Evolutionary conservation across 768 basidiomycete species (phyloP).

Genomic region (Phanerochaete sordida): DNA sequence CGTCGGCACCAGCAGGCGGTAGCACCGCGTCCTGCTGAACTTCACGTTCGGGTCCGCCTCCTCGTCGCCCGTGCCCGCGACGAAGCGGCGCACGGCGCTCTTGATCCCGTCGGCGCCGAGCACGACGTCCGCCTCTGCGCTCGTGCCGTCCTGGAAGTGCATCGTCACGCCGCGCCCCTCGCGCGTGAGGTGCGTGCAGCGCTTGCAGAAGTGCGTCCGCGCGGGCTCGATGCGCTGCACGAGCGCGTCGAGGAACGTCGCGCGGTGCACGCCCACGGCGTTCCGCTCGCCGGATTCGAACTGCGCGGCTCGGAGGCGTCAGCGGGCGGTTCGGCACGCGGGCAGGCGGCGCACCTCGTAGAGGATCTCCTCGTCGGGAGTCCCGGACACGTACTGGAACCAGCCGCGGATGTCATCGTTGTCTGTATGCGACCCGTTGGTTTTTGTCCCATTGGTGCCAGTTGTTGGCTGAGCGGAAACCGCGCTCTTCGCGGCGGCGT

Average conservation of each 20-base stretch:
- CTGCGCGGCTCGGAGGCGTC: background rate
- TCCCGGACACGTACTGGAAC: constrained; percentile 5
- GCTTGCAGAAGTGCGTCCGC: constrained; percentile 47
- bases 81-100: constrained; percentile 35
- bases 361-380: constrained; percentile 2
- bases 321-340: background rate
- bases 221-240: constrained; percentile 38
- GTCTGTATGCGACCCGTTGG: background rate
- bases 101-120: constrained; percentile 39
- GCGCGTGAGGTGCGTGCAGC: constrained; percentile 26
- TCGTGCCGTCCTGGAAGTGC: constrained; percentile 47
- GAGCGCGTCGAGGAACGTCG: constrained; percentile 45
- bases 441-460: too few relatives aligned
- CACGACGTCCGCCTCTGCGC: constrained; percentile 43
- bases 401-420: background rate
- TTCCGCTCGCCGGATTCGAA: background rate
- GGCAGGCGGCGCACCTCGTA: background rate
- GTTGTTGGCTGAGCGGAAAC: too few relatives aligned
- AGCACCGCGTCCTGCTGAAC: constrained; percentile 47
- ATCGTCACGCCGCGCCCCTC: constrained; percentile 21
- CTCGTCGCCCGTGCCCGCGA: constrained; percentile 29
- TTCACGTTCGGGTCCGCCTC: constrained; percentile 24
- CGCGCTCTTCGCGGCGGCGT: background rate
- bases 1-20: constrained; percentile 43
- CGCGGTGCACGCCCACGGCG: background rate